Evolutionary conservation across 495 filamentous ascomycete species (phyloP).

Genomic region (Penicillium egyptiacum): DNA sequence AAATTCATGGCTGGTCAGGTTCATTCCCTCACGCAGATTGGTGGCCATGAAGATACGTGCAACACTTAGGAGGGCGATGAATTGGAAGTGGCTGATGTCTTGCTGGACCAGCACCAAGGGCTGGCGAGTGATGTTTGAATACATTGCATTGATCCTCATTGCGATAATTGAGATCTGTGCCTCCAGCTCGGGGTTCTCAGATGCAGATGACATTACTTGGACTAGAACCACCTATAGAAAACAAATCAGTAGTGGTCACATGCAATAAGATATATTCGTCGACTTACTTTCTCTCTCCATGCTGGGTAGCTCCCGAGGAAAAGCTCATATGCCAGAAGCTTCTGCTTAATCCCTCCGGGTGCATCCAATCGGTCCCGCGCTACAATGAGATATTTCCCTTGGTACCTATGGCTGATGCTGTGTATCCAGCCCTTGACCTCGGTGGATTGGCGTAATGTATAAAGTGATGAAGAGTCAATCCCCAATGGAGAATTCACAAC

Average conservation of each 20-base stretch:
- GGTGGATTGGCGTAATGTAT: conserved; percentile 59
- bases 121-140: conserved; percentile 78
- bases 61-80: conserved; percentile 77
- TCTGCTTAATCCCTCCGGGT: conserved; percentile 82
- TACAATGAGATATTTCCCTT: conserved; percentile 79
- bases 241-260: conserved; percentile 1
- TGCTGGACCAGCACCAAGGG: conserved; percentile 87
- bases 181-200: conserved; percentile 75
- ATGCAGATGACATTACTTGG: conserved; percentile 79
- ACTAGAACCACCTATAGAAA: conserved; percentile 65
- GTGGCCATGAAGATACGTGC: conserved; percentile 86
- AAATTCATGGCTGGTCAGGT: conserved; percentile 84
- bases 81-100: conserved; percentile 82
- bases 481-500: conserved; percentile 54
- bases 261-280: background rate
- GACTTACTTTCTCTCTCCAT: conserved; percentile 69
- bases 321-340: conserved; percentile 80
- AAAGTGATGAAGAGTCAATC: conserved; percentile 66
- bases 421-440: conserved; percentile 72
- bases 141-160: conserved; percentile 77
- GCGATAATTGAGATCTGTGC: conserved; percentile 82
- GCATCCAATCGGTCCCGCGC: conserved; percentile 86
- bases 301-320: conserved; percentile 84
- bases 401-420: conserved; percentile 68
- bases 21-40: conserved; percentile 88